phyloP scores from a whole-genome alignment of 805 yeast species.

The Pichia phayaonensis region DNA sequence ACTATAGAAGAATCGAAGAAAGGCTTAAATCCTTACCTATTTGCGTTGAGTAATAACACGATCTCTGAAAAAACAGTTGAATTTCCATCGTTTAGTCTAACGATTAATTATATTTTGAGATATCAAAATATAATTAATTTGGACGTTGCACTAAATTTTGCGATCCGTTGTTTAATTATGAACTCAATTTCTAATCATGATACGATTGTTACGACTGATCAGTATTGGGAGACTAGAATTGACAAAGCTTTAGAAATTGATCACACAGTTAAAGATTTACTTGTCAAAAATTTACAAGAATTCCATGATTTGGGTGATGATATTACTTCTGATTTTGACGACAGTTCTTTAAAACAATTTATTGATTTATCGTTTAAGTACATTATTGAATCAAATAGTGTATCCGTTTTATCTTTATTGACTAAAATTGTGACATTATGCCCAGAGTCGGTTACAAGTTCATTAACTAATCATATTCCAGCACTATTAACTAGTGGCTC shows the following conservation, averaged over 20 bases:
- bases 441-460: conserved; percentile 11
- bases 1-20: conserved; percentile 70
- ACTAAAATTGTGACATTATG: conserved; percentile 23
- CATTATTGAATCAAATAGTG: conserved; percentile 4
- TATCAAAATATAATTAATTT: conserved; percentile 14
- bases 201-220: conserved; percentile 59
- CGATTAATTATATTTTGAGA: conserved; percentile 28
- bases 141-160: conserved; percentile 42
- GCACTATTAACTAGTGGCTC: conserved; percentile 12
- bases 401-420: conserved; percentile 11
- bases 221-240: conserved; percentile 63
- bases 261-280: conserved; percentile 34
- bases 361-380: conserved; percentile 29
- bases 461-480: conserved; percentile 11
- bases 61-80: conserved; percentile 20
- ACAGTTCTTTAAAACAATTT: conserved; percentile 17
- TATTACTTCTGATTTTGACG: neutral
- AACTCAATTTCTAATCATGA: conserved; percentile 44
- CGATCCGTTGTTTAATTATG: conserved; percentile 55
- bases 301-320: conserved; percentile 15
- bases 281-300: conserved; percentile 16
- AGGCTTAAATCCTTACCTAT: conserved; percentile 71
- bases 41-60: neutral
- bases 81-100: conserved; percentile 50
- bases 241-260: conserved; percentile 66